Conservation (phyloP, 331 rosid genomes). For the Phaseolus coccineus region DNA sequence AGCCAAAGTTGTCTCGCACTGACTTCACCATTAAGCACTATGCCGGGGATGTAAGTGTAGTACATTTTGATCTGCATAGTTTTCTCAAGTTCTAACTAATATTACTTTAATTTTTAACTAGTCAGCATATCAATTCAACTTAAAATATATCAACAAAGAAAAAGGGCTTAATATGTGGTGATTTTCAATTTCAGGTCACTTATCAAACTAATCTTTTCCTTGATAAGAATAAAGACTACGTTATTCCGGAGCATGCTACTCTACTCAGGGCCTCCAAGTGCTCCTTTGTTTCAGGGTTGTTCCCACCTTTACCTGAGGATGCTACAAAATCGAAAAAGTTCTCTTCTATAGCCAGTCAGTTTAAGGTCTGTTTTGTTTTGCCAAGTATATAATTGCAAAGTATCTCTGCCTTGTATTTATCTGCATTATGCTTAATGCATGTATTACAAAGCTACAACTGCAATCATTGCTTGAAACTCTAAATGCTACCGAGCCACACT, state of each 20-base stretch:
- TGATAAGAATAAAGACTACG: conserved; percentile 91
- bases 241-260: conserved; percentile 88
- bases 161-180: conserved; percentile 12
- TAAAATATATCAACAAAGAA: too few relatives aligned
- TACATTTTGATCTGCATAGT: neutral
- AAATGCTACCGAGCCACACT: conserved; percentile 91
- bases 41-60: conserved; percentile 84
- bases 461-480: conserved; percentile 90
- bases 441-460: conserved; percentile 72
- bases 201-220: conserved; percentile 87
- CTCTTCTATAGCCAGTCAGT: conserved; percentile 79
- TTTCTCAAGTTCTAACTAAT: too few relatives aligned
- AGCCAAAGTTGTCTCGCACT: conserved; percentile 85
- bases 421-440: conserved; percentile 24
- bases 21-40: conserved; percentile 82
- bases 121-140: too few relatives aligned
- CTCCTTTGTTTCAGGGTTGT: conserved; percentile 84
- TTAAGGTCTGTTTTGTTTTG: conserved; percentile 67
- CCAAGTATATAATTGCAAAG: conserved; percentile 16
- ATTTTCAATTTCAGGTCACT: conserved; percentile 69
- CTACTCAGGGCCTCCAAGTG: conserved; percentile 77
- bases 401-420: conserved; percentile 18
- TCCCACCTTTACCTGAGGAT: conserved; percentile 85
- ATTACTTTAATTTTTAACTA: too few relatives aligned
- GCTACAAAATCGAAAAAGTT: conserved; percentile 84